These are phyloP conservation scores for Boechera retrofracta DNA, from an alignment of 345 rosid species.

Conservation along the genomic window DNA sequence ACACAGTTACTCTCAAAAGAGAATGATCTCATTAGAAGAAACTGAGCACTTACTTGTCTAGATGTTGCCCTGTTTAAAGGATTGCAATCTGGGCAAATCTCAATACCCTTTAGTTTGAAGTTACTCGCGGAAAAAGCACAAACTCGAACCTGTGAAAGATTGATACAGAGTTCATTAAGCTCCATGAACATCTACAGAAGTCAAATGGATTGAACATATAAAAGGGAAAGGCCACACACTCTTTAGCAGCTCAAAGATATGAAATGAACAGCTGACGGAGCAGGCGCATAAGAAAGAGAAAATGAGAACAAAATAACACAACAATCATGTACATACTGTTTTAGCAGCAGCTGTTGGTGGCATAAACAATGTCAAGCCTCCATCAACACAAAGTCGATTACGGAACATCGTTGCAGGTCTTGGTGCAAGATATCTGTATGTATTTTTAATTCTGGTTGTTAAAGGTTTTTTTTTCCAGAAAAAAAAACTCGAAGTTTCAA, in stretches of 20 bases:
- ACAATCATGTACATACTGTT: constrained; percentile 60
- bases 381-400: constrained; percentile 87
- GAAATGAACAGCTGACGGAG: not conserved
- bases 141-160: constrained; percentile 63
- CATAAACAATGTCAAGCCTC: constrained; percentile 94
- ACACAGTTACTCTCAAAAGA: constrained; percentile 13
- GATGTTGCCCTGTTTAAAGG: constrained; percentile 70
- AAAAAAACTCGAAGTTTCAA: not conserved
- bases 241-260: not conserved
- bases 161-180: not conserved
- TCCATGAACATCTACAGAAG: constrained; percentile 2
- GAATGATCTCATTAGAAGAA: constrained; percentile 14
- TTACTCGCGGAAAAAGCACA: constrained; percentile 82
- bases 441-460: constrained; percentile 15
- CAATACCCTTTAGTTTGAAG: constrained; percentile 74
- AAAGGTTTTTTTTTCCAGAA: not conserved
- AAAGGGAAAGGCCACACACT: constrained; percentile 4
- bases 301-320: constrained; percentile 20
- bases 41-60: constrained; percentile 63
- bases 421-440: constrained; percentile 94
- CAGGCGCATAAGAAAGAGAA: not conserved
- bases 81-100: constrained; percentile 90
- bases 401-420: constrained; percentile 86
- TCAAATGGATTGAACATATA: constrained; percentile 14
- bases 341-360: constrained; percentile 93